phyloP scores from a whole-genome alignment of 2,329 filamentous ascomycete genomes.

The Xylariales sp. region DNA sequence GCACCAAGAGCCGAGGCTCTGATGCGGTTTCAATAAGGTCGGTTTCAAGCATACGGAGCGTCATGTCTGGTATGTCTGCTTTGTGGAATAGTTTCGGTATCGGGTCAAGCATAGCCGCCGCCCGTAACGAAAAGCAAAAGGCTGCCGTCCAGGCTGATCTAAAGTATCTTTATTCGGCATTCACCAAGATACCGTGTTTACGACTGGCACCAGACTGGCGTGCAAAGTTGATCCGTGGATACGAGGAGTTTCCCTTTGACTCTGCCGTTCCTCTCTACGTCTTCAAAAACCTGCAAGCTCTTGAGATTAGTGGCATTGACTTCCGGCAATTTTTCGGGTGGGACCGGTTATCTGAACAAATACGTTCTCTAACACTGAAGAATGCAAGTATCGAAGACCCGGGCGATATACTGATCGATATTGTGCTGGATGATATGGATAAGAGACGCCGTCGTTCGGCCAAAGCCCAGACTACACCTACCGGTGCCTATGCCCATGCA shows the following conservation, averaged over 20 bases:
- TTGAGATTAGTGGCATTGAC: constrained; percentile 95
- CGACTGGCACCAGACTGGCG: constrained; percentile 92
- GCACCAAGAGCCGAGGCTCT: constrained; percentile 80
- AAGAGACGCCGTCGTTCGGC: constrained; percentile 88
- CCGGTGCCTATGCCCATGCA: constrained; percentile 72
- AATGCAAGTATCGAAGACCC: constrained; percentile 90
- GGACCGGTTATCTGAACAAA: constrained; percentile 91
- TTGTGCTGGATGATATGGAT: constrained; percentile 96
- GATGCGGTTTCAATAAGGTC: constrained; percentile 94
- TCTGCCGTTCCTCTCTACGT: constrained; percentile 95
- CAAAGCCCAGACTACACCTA: constrained; percentile 84
- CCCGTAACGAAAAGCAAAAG: constrained; percentile 90
- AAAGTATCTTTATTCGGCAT: constrained; percentile 97
- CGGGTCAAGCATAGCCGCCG: constrained; percentile 79
- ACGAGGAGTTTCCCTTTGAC: constrained; percentile 98
- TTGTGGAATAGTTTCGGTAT: constrained; percentile 92
- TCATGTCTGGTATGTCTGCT: constrained; percentile 96
- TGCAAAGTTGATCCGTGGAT: constrained; percentile 88
- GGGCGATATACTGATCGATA: constrained; percentile 88
- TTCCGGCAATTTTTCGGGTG: constrained; percentile 98
- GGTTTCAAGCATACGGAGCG: constrained; percentile 94
- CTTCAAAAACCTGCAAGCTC: constrained; percentile 94
- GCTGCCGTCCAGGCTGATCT: constrained; percentile 85
- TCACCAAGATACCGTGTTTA: constrained; percentile 96
- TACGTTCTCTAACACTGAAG: constrained; percentile 89